phyloP scores from a whole-genome alignment of 352 stramenopile genomes.

The Phytophthora pisi region DNA sequence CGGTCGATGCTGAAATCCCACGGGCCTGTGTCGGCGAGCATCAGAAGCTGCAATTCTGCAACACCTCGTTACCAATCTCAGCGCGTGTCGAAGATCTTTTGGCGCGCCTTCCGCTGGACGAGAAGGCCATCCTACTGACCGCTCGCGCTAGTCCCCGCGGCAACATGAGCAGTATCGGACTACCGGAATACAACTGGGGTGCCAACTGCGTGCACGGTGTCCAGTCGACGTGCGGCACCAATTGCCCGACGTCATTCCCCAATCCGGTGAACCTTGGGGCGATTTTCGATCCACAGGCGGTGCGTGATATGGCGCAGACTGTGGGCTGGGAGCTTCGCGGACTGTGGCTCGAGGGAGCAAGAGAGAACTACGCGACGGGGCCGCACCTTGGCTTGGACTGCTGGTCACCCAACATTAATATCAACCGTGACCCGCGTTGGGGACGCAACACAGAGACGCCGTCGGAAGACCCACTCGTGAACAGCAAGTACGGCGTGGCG shows the following conservation, averaged over 20 bases:
- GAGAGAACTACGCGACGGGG: slow-evolving; percentile 54
- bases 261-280: slow-evolving; percentile 89
- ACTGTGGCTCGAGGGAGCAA: slow-evolving; percentile 65
- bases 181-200: slow-evolving; percentile 94
- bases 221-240: slow-evolving; percentile 76
- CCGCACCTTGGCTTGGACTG: slow-evolving; percentile 86
- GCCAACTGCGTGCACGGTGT: slow-evolving; percentile 94
- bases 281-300: slow-evolving; percentile 87
- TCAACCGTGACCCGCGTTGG: slow-evolving; percentile 93
- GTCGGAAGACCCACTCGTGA: slow-evolving; percentile 92
- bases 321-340: slow-evolving; percentile 78
- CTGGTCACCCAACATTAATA: slow-evolving; percentile 95
- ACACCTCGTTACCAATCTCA: slow-evolving; percentile 51
- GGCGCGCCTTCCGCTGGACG: slow-evolving; percentile 57
- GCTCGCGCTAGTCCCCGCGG: slow-evolving; percentile 67
- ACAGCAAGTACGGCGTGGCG: slow-evolving; percentile 83
- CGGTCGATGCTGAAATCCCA: slow-evolving; percentile 32
- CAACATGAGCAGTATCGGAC: slow-evolving; percentile 76
- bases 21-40: slow-evolving; percentile 44
- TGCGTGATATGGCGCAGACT: slow-evolving; percentile 84
- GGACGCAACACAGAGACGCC: slow-evolving; percentile 91
- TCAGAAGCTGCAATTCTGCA: slow-evolving; percentile 68
- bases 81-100: slow-evolving; percentile 85
- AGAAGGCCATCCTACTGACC: slow-evolving; percentile 77
- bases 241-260: slow-evolving; percentile 91